Evolutionary conservation across 345 rosid genomes (phyloP), one percentile per base, ranked within the genome.

Genomic region (Raphanus raphanistrum): DNA sequence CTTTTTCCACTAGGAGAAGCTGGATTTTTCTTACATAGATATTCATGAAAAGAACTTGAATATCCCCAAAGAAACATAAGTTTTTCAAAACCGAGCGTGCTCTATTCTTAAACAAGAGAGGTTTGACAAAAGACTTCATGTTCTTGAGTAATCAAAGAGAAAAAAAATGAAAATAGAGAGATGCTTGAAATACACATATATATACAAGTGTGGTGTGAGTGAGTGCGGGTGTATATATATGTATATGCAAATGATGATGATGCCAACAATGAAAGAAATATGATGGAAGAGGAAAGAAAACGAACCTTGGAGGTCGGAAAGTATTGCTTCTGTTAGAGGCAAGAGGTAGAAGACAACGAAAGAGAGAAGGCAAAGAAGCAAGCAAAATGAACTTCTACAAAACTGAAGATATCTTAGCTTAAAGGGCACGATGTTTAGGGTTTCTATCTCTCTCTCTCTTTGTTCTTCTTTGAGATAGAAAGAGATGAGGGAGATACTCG

Each of bases 391-490:
- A 12, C 45, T 74, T 61, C 69, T 61, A 67, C 73, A 72, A 73
- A 48, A 63, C 70, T 72, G 71, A 58, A 74, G 83, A 87, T 80
- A 81, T 79, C 88, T 88, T 82, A 76, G 70, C 90, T 90, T 88
- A 73, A 80, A 85, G 88, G 88, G 88, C 90, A 88, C 86, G 92
- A 75, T 81, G 86, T 79, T 74, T 73, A 66, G 73, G 81, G 68
- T 68, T 80, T 81, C 80, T 73, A 10, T 80, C 64, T 80, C 63
- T 73, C 21, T 21, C 21, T 21, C 82, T 72, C 55, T 61, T 63
- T 79, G 54, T 74, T 70, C 80, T 71, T 76, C 77, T 81, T 31
- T 78, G 81, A 77, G 72, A 80, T 82, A 77, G 74, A 80, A 29
- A 29, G 58, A 63, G 65, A 31, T 6, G 75, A 61, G 17, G 63